Percentiles rank a stretch among this genome's conserved stretches.
phyloP scores from a whole-genome alignment of 2,329 filamentous ascomycete species.

The Diaporthe sp. region DNA sequence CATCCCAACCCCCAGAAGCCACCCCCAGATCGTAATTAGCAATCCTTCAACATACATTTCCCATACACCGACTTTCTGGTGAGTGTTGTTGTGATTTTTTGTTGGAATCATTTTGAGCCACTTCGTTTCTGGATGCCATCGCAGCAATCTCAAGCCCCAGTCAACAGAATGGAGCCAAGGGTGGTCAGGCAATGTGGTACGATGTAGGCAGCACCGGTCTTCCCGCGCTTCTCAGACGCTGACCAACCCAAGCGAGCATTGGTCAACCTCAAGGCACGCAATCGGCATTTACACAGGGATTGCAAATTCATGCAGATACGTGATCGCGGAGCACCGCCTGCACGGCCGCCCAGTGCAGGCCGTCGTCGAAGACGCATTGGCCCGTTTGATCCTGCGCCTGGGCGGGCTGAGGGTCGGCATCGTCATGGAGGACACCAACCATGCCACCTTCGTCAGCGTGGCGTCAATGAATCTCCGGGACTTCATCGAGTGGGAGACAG shows the following conservation, averaged over 20 bases:
- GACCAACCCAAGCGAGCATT: conserved; percentile 55
- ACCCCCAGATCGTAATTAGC: too few relatives aligned
- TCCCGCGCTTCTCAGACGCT: neutral
- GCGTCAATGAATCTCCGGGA: conserved; percentile 58
- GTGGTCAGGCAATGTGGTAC: conserved; percentile 43
- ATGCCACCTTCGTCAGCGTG: conserved; percentile 60
- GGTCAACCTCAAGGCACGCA: conserved; percentile 60
- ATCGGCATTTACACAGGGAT: conserved; percentile 64
- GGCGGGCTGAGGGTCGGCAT: conserved; percentile 65
- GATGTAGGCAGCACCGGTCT: conserved; percentile 5
- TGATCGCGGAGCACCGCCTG: conserved; percentile 41
- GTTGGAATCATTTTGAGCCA: neutral
- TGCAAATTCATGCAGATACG: conserved; percentile 61
- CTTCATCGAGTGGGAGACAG: conserved; percentile 55
- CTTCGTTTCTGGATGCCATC: neutral
- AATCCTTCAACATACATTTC: too few relatives aligned
- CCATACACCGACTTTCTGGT: too few relatives aligned
- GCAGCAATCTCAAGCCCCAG: neutral
- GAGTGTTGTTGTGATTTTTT: neutral
- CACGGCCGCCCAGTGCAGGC: conserved; percentile 40
- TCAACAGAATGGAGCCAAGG: neutral
- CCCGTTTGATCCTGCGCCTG: conserved; percentile 57
- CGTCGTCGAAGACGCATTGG: conserved; percentile 56
- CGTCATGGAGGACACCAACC: conserved; percentile 57
- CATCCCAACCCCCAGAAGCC: too few relatives aligned